Base-by-base conservation (phyloP, 257 asterid genomes). In the Plantago ovata region DNA sequence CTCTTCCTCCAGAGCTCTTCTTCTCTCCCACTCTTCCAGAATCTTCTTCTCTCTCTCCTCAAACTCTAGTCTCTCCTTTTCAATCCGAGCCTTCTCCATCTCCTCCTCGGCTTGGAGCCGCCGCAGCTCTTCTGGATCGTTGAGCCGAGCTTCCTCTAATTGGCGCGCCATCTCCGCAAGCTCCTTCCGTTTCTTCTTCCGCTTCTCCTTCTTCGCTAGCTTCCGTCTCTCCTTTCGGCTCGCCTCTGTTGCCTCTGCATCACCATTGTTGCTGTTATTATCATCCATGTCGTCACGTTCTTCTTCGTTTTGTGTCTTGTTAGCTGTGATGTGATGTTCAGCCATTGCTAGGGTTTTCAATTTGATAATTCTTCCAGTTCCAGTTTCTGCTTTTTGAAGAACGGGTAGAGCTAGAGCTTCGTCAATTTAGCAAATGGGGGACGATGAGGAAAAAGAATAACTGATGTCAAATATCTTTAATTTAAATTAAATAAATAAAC, bases 161-260 rank as follows among this genome's bases (percentile, higher is more conserved):
- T 59, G 71, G 13, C 91, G 95, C 49, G 67, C 86, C 69, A 69
- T 60, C 82, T 82, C 89, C 10, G 96, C 98, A 49, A 74, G 41
- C 66, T 82, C 98, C 78, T 73, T 82, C 81, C 96, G 75, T 77
- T 69, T 84, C 66, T 84, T 83, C 81, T 84, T 88, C 81, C 98
- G 63, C 79, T 85, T 92, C 72, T 85, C 97, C 81, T 77, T 84
- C 85, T 92, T 92, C 72, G 78, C 76, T 52, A 60, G 71, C 78
- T 85, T 88, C 76, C 98, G 79, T 83, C 75, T 79, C 43, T 79
- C 91, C 79, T 77, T 79, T 53, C 97, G 82, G 58, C 66, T 60
- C 59, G 53, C 70, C 64, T 39, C 63, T 71, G 65, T 7, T 47
- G 57, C 62, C 44, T 48, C 62, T 3, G 42, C 36, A 28, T 28